Evolutionary conservation across 352 stramenopile genomes (phyloP).

Genomic region (Nothophytophthora sp.): DNA sequence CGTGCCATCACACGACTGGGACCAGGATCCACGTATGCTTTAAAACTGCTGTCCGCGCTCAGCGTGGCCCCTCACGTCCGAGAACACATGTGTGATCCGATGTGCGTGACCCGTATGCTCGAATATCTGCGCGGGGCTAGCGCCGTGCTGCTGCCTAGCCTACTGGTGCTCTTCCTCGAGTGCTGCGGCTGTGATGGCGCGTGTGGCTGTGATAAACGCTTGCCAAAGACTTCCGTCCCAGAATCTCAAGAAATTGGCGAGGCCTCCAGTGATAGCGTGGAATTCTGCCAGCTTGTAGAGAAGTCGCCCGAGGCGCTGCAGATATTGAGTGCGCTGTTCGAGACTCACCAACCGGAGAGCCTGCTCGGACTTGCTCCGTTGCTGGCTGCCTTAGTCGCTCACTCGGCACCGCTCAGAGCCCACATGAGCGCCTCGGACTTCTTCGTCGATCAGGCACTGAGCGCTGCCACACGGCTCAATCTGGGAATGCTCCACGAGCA

Average conservation of each 20-base stretch:
- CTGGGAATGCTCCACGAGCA: slow-evolving; percentile 42
- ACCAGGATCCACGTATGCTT: slow-evolving; percentile 36
- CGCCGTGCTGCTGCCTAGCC: slow-evolving; percentile 28
- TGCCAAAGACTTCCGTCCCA: not conserved
- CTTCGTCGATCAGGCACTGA: slow-evolving; percentile 40
- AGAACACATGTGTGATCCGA: slow-evolving; percentile 18
- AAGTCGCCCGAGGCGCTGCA: slow-evolving; percentile 19
- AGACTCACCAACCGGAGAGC: slow-evolving; percentile 32
- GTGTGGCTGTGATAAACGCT: slow-evolving; percentile 4
- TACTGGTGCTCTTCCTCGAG: slow-evolving; percentile 45
- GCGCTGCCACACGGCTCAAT: slow-evolving; percentile 35
- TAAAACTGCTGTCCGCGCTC: slow-evolving; percentile 36
- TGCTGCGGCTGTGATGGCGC: slow-evolving; percentile 24
- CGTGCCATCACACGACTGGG: slow-evolving; percentile 22
- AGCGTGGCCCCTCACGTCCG: slow-evolving; percentile 24
- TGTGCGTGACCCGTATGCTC: slow-evolving; percentile 30
- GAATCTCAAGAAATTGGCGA: not conserved
- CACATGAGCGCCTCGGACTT: slow-evolving; percentile 32
- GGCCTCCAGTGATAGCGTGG: slow-evolving; percentile 8
- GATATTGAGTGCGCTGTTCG: slow-evolving; percentile 41
- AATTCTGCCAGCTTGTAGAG: slow-evolving; percentile 44
- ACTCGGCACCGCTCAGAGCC: slow-evolving; percentile 26
- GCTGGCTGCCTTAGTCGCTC: slow-evolving; percentile 40
- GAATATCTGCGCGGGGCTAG: slow-evolving; percentile 31
- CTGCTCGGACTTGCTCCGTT: slow-evolving; percentile 46